Base-by-base conservation (phyloP, 2,329 filamentous ascomycete genomes). In the Fusarium praegraminearum region DNA sequence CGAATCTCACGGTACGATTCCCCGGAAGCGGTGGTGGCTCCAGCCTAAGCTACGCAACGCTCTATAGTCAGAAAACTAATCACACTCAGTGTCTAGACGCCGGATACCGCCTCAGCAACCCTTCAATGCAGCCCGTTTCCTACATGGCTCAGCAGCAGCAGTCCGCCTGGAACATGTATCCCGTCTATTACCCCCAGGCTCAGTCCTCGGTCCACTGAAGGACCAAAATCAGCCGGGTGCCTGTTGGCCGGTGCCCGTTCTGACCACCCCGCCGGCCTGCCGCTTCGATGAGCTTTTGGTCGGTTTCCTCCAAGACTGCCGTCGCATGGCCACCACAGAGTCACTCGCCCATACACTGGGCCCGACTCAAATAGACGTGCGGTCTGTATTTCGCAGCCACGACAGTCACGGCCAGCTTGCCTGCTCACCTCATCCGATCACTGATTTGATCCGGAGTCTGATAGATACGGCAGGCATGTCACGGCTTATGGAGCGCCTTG, bases 241-340 rank as follows among this genome's bases (percentile, higher is more conserved):
- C 38, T 56, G 44, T 36, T 78, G 78, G 78, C 77, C 80, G 63
- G 62, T 77, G 45, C 76, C 78, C 28, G 67, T 82, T 47, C 70
- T 78, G 44, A 77, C 73, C 35, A 65, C 73, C 9, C 64, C 72
- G 43, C 72, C 77, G 33, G 75, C 73, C 28, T 78, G 75, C 51
- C 77, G 77, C 46, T 72, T 78, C 26, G 79, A 82, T 52, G 73
- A 75, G 40, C 73, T 80, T 36, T 57, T 81, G n/a, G 68, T 76
- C 35, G 75, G 77, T 49, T 77, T 82, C 45, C 64, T 82, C 18
- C 76, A 78, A 45, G 74, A 78, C 57, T 79, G 80, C 59, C 79
- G 76, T 43, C 75, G 73, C 49, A 74, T 80, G 46, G 73, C 76
- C n/a, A 67, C 72, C 40, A 61, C 72, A 51, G 72, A 67, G 63